A percentile compares a stretch with the other conserved stretches of the same genome.
These are phyloP conservation scores for Monocercomonoides exilis DNA, from an alignment of 78 protist genomes.

Conservation along the genomic window DNA sequence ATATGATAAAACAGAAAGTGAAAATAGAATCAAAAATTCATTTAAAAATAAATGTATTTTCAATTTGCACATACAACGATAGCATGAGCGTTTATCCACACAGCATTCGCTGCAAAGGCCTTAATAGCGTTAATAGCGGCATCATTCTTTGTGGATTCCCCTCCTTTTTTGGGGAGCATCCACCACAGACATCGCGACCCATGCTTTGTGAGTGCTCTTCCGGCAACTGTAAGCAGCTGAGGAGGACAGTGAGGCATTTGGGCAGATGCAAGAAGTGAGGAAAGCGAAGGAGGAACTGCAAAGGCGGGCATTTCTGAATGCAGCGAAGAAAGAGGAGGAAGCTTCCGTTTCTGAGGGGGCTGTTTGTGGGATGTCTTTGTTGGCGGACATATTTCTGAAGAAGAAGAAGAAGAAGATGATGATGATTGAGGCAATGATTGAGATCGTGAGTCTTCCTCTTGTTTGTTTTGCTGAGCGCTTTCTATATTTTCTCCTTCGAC, in stretches of 20 bases:
- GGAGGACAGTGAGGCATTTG: neutral
- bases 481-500: too few species aligned
- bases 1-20: neutral
- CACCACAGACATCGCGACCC: conserved; percentile 3
- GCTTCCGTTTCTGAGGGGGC: too few species aligned
- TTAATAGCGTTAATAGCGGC: neutral
- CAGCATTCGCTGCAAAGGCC: neutral
- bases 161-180: neutral
- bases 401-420: too few species aligned
- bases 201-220: conserved; percentile 4
- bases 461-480: too few species aligned
- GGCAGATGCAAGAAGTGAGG: neutral
- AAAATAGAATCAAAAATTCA: neutral
- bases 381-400: too few species aligned
- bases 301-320: too few species aligned
- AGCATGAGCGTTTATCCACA: neutral
- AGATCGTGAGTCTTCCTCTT: too few species aligned
- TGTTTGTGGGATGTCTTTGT: too few species aligned
- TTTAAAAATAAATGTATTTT: neutral
- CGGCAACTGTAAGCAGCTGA: neutral
- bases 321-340: too few species aligned
- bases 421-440: too few species aligned
- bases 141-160: neutral
- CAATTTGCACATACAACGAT: neutral
- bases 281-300: neutral